Conservation (phyloP, 176 grass and related monocot species). For the Calamus simplicifolius region DNA sequence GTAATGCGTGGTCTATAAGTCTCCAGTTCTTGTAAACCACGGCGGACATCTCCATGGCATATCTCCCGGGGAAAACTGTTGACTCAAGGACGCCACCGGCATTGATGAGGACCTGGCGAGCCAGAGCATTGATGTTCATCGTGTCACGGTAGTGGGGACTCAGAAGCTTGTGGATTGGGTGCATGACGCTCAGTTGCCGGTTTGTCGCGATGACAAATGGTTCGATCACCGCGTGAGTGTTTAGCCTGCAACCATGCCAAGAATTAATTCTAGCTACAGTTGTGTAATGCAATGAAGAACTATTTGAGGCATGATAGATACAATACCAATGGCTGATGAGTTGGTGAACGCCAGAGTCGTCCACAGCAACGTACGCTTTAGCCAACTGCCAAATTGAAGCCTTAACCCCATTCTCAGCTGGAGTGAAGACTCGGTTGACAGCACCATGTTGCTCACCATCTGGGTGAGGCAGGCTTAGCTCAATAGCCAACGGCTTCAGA, state of each 20-base stretch:
- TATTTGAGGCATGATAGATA: no score
- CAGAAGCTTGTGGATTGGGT: slow-evolving; percentile 76
- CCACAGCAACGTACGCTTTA: slow-evolving; percentile 80
- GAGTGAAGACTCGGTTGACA: slow-evolving; percentile 65
- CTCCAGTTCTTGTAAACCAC: slow-evolving; percentile 62
- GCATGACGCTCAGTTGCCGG: slow-evolving; percentile 51
- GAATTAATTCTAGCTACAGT: no score
- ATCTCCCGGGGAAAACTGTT: slow-evolving; percentile 65
- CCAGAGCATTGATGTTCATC: slow-evolving; percentile 73
- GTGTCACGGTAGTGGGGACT: slow-evolving; percentile 79
- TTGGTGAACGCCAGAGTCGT: slow-evolving; percentile 81
- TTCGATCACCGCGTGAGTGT: slow-evolving; percentile 75
- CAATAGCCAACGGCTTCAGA: slow-evolving; percentile 61
- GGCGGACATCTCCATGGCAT: slow-evolving; percentile 57
- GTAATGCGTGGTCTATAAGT: slow-evolving; percentile 54
- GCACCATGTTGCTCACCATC: slow-evolving; percentile 24
- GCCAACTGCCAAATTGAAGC: slow-evolving; percentile 72
- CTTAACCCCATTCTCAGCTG: slow-evolving; percentile 33
- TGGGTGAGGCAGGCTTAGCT: slow-evolving; percentile 47
- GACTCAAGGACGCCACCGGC: slow-evolving; percentile 65
- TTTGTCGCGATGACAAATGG: slow-evolving; percentile 76
- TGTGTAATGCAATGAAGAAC: no score
- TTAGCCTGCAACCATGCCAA: slow-evolving; percentile 32
- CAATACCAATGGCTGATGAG: slow-evolving; percentile 81
- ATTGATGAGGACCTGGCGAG: slow-evolving; percentile 78